phyloP scores from a whole-genome alignment of 164 flowering plant species.

The Cinnamomum micranthum region DNA sequence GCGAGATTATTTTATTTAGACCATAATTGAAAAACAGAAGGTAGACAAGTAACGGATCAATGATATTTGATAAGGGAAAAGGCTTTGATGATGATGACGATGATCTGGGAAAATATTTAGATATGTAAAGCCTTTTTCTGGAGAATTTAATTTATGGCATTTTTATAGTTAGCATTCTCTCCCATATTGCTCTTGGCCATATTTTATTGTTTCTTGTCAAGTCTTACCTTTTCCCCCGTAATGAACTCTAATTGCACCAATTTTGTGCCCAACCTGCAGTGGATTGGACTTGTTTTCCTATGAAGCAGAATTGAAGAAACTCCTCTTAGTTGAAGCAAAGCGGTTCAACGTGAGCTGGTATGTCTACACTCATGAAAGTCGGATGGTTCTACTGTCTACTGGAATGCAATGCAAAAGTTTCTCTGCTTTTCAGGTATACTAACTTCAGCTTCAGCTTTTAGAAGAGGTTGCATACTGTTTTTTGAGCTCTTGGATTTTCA shows the following conservation, averaged over 20 bases:
- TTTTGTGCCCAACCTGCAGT: constrained; percentile 38
- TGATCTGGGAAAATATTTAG: no score
- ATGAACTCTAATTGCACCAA: constrained; percentile 6
- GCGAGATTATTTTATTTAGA: no score
- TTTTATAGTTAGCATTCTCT: no score
- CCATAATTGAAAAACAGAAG: no score
- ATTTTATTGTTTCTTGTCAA: neutral
- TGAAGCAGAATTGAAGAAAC: constrained; percentile 50
- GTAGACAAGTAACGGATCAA: no score
- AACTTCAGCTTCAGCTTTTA: constrained; percentile 9
- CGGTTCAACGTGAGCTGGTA: constrained; percentile 82
- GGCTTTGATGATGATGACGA: no score
- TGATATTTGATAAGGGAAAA: no score
- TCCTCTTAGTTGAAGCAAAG: constrained; percentile 72
- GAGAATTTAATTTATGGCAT: no score
- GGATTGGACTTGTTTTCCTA: constrained; percentile 74
- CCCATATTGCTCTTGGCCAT: neutral
- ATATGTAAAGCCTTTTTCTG: no score
- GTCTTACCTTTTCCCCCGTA: no score
- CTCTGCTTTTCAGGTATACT: constrained; percentile 79
- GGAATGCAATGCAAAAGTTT: constrained; percentile 94
- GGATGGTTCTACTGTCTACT: constrained; percentile 92
- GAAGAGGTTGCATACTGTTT: neutral
- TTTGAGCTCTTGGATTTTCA: neutral
- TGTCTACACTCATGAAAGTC: constrained; percentile 92